Conservation (phyloP, 352 stramenopile genomes). For the Phytophthora multivora region DNA sequence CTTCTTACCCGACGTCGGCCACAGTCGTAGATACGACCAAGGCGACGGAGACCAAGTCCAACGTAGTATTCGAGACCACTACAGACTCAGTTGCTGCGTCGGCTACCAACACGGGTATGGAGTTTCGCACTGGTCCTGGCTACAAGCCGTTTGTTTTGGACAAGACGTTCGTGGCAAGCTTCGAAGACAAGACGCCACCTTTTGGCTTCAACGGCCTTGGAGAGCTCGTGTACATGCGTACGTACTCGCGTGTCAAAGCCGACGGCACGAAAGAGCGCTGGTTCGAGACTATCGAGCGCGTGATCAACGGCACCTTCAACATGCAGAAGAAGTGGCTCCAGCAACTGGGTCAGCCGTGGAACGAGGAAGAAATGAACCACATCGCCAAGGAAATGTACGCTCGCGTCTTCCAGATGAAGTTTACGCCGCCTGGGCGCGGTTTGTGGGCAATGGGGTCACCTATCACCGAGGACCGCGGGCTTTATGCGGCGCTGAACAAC, state of each 20-base stretch:
- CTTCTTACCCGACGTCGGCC: conserved; percentile 10
- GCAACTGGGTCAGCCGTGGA: conserved; percentile 62
- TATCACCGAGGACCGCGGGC: conserved; percentile 83
- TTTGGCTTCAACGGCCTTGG: conserved; percentile 96
- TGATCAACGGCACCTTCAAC: conserved; percentile 94
- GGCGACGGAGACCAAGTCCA: neutral
- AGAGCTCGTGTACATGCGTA: conserved; percentile 93
- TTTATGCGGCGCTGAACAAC: conserved; percentile 94
- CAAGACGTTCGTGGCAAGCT: conserved; percentile 58
- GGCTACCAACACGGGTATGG: conserved; percentile 17
- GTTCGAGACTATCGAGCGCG: conserved; percentile 92
- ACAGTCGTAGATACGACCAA: conserved; percentile 8
- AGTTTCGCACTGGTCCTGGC: conserved; percentile 16
- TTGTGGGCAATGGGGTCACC: conserved; percentile 95
- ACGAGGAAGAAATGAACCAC: conserved; percentile 54
- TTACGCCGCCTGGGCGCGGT: conserved; percentile 90
- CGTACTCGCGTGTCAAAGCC: conserved; percentile 87
- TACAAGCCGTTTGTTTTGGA: conserved; percentile 33
- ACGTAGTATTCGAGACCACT: conserved; percentile 14
- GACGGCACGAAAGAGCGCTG: conserved; percentile 88
- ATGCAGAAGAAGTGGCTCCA: conserved; percentile 92
- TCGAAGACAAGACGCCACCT: conserved; percentile 52
- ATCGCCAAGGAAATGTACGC: conserved; percentile 91
- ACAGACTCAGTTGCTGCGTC: conserved; percentile 10
- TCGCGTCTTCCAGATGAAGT: conserved; percentile 95